Conservation (phyloP, 768 basidiomycete species). For the Termitomyces sp. region DNA sequence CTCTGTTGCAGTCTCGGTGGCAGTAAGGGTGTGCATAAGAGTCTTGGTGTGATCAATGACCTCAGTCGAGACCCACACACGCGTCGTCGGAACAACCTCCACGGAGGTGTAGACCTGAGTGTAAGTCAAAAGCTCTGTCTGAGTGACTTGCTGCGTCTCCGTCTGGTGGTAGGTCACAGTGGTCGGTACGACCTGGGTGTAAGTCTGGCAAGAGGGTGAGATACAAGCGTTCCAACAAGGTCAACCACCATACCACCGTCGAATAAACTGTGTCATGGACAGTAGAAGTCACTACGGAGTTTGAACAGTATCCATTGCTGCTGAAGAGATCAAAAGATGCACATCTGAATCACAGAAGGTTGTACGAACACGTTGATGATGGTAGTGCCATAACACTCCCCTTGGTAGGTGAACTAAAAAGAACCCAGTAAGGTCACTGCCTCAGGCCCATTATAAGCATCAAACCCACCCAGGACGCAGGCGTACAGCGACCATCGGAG, state of each 20-base stretch:
- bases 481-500: slow-evolving; percentile 50
- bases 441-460: neutral
- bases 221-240: neutral
- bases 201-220: slow-evolving; percentile 11
- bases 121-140: slow-evolving; percentile 37
- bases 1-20: slow-evolving; percentile 57
- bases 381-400: slow-evolving; percentile 62
- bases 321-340: slow-evolving; percentile 10
- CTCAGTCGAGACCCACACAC: slow-evolving; percentile 65
- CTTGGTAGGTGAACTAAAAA: slow-evolving; percentile 32
- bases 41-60: slow-evolving; percentile 54
- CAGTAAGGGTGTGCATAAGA: slow-evolving; percentile 56
- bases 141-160: slow-evolving; percentile 26
- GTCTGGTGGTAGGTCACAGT: slow-evolving; percentile 40
- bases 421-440: slow-evolving; percentile 1
- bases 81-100: slow-evolving; percentile 57
- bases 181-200: slow-evolving; percentile 34
- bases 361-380: slow-evolving; percentile 39
- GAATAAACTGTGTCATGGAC: slow-evolving; percentile 27
- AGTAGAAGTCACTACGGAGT: slow-evolving; percentile 34
- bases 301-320: slow-evolving; percentile 20
- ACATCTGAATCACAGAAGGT: neutral
- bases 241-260: slow-evolving; percentile 19
- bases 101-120: slow-evolving; percentile 50
- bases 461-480: slow-evolving; percentile 54